Conservation (phyloP, 306 rosid species). For the Cicer bijugum region DNA sequence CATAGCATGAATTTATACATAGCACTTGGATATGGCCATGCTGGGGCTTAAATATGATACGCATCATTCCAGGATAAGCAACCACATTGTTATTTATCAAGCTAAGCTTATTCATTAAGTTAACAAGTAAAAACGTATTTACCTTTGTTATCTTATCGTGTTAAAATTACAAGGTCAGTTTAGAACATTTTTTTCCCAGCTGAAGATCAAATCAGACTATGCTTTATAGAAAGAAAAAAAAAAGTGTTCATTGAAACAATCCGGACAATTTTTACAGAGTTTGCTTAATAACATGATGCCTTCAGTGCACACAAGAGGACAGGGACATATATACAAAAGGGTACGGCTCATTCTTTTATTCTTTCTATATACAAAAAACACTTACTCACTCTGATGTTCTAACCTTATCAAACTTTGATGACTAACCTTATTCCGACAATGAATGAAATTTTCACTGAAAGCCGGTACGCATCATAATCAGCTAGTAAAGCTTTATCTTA, state of each 20-base stretch:
- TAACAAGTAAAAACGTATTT: no score
- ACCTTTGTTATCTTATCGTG: neutral
- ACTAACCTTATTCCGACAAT: conserved; percentile 28
- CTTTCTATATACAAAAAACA: neutral
- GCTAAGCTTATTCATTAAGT: no score
- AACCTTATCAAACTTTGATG: neutral
- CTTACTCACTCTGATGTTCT: neutral
- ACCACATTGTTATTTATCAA: no score
- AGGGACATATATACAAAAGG: neutral
- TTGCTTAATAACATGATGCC: conserved; percentile 1
- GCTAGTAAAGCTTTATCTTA: conserved; percentile 74
- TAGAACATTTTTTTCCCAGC: neutral
- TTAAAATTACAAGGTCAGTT: neutral
- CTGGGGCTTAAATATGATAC: neutral
- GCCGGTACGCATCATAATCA: conserved; percentile 10
- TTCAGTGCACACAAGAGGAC: neutral
- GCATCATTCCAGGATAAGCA: neutral
- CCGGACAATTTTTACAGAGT: neutral
- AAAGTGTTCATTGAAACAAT: neutral
- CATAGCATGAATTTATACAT: neutral
- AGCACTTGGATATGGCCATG: neutral
- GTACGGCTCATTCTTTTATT: neutral
- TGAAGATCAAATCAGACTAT: neutral
- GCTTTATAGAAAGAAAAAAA: neutral
- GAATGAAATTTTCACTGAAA: conserved; percentile 35